These are phyloP conservation scores for Alternaria solani DNA, from an alignment of 2,329 filamentous ascomycete genomes.

Conservation along the genomic window DNA sequence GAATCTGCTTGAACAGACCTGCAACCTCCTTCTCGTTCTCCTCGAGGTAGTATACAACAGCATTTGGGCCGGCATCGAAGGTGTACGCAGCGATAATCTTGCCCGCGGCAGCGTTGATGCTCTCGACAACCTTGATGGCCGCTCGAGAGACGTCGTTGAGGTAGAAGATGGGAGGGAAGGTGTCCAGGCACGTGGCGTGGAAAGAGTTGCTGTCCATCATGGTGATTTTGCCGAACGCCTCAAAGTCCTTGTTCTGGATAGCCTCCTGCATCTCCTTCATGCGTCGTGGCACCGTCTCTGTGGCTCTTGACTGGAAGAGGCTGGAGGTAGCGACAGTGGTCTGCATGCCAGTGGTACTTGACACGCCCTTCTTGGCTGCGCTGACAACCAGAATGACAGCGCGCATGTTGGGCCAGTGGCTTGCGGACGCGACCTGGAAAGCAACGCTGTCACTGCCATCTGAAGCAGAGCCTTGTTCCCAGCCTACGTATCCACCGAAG, in stretches of 20 bases:
- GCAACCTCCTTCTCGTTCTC: slow-evolving; percentile 76
- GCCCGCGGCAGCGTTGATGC: slow-evolving; percentile 82
- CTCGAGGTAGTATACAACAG: slow-evolving; percentile 93
- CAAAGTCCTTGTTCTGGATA: slow-evolving; percentile 80
- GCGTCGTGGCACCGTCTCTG: slow-evolving; percentile 78
- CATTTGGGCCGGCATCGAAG: slow-evolving; percentile 96
- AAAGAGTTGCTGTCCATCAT: slow-evolving; percentile 98
- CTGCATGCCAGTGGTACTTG: slow-evolving; percentile 94
- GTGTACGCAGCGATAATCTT: slow-evolving; percentile 90
- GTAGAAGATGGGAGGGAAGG: slow-evolving; percentile 97
- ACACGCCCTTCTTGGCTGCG: slow-evolving; percentile 94
- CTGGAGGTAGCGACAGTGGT: slow-evolving; percentile 90
- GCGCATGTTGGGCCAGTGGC: slow-evolving; percentile 95
- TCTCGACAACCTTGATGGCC: slow-evolving; percentile 86
- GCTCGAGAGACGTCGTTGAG: slow-evolving; percentile 93
- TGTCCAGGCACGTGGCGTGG: slow-evolving; percentile 94
- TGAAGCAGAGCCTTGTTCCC: slow-evolving; percentile 77
- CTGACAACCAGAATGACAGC: slow-evolving; percentile 90
- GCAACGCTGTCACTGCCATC: slow-evolving; percentile 90
- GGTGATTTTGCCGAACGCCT: slow-evolving; percentile 84
- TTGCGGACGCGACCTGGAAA: slow-evolving; percentile 84
- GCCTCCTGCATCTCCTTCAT: slow-evolving; percentile 89
- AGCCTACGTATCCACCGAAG: slow-evolving; percentile 95
- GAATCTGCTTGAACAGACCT: slow-evolving; percentile 76
- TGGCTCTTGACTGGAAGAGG: slow-evolving; percentile 81